phyloP scores from a whole-genome alignment of 2,329 filamentous ascomycete species.

The Apiospora sp. region DNA sequence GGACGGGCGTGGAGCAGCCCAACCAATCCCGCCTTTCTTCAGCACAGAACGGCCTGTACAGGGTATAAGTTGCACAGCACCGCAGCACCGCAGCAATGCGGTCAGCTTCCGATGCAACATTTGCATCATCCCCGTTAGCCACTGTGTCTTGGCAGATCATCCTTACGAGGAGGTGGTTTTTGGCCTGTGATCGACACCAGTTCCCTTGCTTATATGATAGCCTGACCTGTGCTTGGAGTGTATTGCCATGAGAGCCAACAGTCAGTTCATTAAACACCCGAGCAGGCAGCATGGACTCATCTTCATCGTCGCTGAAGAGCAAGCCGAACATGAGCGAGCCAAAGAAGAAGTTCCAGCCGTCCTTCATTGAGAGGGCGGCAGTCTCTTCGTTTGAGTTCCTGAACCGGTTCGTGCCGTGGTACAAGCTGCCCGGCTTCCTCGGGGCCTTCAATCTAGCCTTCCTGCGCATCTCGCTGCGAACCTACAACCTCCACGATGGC shows the following conservation, averaged over 20 bases:
- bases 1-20: neutral
- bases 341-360: constrained; percentile 37
- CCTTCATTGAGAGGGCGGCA: constrained; percentile 38
- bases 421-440: constrained; percentile 50
- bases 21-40: neutral
- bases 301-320: neutral
- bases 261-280: neutral
- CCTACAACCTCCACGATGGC: constrained; percentile 52
- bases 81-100: neutral
- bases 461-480: constrained; percentile 51
- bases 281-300: neutral
- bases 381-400: constrained; percentile 44
- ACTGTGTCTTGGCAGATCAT: neutral
- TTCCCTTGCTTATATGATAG: constrained; percentile 3
- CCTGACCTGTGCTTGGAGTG: neutral
- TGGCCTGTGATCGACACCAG: constrained; percentile 10
- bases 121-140: neutral
- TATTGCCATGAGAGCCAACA: neutral
- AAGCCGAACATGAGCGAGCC: constrained; percentile 8
- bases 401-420: constrained; percentile 43
- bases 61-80: constrained; percentile 14
- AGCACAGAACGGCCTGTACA: neutral
- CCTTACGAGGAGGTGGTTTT: neutral
- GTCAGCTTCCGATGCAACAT: constrained; percentile 4
- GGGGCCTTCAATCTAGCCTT: constrained; percentile 51